phyloP scores from a whole-genome alignment of 352 stramenopile genomes.

The Pythium apleroticum region DNA sequence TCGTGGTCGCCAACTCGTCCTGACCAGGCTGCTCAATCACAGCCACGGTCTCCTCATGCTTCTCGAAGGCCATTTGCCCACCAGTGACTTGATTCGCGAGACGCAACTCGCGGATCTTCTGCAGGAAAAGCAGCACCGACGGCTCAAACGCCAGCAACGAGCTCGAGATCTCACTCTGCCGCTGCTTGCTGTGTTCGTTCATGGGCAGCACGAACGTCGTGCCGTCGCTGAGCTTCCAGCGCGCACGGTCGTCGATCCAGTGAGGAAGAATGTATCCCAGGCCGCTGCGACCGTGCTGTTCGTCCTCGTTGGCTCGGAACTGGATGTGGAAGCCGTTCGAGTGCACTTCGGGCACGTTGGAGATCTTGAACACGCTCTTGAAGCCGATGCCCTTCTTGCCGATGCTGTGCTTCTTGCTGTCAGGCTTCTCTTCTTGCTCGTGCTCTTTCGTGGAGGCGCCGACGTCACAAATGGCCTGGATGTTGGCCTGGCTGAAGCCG shows the following conservation, averaged over 20 bases:
- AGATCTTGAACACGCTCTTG: slow-evolving; percentile 92
- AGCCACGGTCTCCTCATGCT: slow-evolving; percentile 20
- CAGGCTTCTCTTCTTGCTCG: slow-evolving; percentile 10
- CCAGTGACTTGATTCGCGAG: slow-evolving; percentile 45
- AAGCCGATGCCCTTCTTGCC: slow-evolving; percentile 91
- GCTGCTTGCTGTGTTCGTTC: slow-evolving; percentile 45
- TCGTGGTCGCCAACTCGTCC: neutral
- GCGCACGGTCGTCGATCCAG: slow-evolving; percentile 56
- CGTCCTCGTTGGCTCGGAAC: slow-evolving; percentile 60
- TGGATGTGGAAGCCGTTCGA: slow-evolving; percentile 87
- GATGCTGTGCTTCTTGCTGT: slow-evolving; percentile 53
- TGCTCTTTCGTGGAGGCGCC: slow-evolving; percentile 78
- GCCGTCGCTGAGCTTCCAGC: slow-evolving; percentile 43
- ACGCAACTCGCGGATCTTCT: slow-evolving; percentile 62
- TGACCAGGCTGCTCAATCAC: neutral
- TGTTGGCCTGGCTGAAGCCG: slow-evolving; percentile 73
- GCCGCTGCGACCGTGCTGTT: slow-evolving; percentile 37
- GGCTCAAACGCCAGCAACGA: slow-evolving; percentile 72
- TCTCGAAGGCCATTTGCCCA: slow-evolving; percentile 47
- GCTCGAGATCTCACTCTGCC: slow-evolving; percentile 53
- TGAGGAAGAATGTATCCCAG: slow-evolving; percentile 82
- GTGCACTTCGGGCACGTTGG: slow-evolving; percentile 78
- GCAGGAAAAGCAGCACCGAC: slow-evolving; percentile 79
- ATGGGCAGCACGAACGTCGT: slow-evolving; percentile 82
- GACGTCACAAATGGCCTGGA: slow-evolving; percentile 86